These are phyloP conservation scores for Malassezia yamatoensis DNA, from an alignment of 1,284 basidiomycete species.

Conservation along the genomic window DNA sequence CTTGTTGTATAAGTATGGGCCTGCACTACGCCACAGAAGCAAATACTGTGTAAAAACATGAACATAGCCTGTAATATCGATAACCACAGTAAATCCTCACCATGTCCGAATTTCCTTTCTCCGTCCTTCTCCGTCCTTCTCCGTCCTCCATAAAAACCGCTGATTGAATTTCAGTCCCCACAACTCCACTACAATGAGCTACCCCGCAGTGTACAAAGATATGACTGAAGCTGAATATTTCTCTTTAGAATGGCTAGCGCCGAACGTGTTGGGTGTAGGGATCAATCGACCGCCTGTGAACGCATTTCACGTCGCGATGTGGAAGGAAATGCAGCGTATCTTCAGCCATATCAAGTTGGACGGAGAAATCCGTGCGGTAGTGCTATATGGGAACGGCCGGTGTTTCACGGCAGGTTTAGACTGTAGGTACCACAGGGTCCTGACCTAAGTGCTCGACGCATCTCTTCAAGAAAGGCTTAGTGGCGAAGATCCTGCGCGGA, in stretches of 20 bases:
- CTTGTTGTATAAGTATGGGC: constrained; percentile 30
- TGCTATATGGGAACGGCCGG: constrained; percentile 38
- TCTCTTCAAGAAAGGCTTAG: constrained; percentile 16
- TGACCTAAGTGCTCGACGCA: constrained; percentile 17
- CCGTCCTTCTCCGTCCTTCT: background rate
- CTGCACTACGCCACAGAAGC: constrained; percentile 25
- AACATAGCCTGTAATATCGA: background rate
- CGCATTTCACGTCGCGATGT: constrained; percentile 35
- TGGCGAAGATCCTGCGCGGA: constrained; percentile 34
- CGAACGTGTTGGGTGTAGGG: constrained; percentile 32
- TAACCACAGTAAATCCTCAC: too few species aligned
- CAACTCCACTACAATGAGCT: background rate
- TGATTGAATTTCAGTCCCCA: background rate
- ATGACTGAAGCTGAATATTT: constrained; percentile 25
- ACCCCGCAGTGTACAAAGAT: constrained; percentile 21
- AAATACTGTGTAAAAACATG: constrained; percentile 17
- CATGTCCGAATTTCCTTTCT: background rate
- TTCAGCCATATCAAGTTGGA: constrained; percentile 31
- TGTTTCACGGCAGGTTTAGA: constrained; percentile 48
- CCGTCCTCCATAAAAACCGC: background rate
- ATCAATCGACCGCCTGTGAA: constrained; percentile 43
- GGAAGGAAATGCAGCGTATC: constrained; percentile 37
- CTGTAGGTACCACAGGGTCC: constrained; percentile 16
- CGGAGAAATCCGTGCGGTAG: constrained; percentile 36
- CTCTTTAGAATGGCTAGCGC: constrained; percentile 27